These are phyloP conservation scores for Diaporthe sp. DNA, from an alignment of 2,329 filamentous ascomycete species.

Conservation along the genomic window DNA sequence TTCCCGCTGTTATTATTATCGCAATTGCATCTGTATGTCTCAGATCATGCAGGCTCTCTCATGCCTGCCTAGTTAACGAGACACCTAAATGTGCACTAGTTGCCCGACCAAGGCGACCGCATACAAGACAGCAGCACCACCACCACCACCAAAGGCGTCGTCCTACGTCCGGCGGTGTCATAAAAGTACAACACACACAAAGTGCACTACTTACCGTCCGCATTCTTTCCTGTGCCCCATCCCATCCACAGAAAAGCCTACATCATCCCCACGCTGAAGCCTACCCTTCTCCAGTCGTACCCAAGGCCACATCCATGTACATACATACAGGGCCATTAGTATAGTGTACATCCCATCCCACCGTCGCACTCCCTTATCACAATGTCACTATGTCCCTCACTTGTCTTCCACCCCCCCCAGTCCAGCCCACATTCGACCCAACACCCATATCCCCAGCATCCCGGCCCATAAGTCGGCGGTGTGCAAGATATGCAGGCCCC, in stretches of 20 bases:
- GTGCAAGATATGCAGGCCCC: constrained; percentile 19
- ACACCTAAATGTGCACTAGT: neutral
- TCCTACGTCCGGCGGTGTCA: neutral
- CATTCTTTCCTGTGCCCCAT: neutral
- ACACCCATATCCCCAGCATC: constrained; percentile 8
- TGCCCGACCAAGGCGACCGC: neutral
- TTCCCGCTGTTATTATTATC: neutral
- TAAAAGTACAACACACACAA: constrained; percentile 7
- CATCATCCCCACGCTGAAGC: constrained; percentile 20
- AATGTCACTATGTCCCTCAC: constrained; percentile 15
- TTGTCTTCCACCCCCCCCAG: neutral
- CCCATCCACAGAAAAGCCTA: neutral
- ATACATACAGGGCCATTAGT: neutral
- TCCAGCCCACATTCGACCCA: neutral
- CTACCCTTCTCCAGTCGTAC: constrained; percentile 19
- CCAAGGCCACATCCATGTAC: neutral
- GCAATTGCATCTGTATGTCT: neutral
- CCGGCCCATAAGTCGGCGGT: constrained; percentile 26
- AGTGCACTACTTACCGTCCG: neutral
- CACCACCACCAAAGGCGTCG: neutral
- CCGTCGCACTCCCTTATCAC: neutral
- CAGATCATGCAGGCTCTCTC: constrained; percentile 12
- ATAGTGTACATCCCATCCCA: neutral
- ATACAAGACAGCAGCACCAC: neutral
- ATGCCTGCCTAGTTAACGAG: neutral